Base-by-base conservation (phyloP, 768 basidiomycete genomes). In the Cystobasidium onofrii region DNA sequence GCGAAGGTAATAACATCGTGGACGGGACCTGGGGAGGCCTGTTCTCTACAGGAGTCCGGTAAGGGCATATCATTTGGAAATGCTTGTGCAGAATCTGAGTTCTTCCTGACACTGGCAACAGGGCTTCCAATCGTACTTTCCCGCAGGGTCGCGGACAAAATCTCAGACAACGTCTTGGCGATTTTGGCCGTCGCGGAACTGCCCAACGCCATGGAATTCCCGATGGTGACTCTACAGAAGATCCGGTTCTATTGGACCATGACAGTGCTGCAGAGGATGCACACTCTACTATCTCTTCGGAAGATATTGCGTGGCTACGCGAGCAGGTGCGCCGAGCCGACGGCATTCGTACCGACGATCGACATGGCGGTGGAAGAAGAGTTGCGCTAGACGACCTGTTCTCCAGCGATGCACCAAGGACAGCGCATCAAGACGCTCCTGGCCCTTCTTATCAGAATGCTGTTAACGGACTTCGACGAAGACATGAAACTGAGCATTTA, bases 11-110 rank as follows among this genome's bases (percentile, higher is more conserved):
- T 29, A 31, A 7, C 29, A 55, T 71, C 7, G 52, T 17, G 6
- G 69, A 71, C 31, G n/a, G 13, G 6, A 71, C 69, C 2, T 71
- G 69, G 69, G 69, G 69, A 15, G 69, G 69, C 23, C 17, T 71
- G 31, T 71, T 71, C 25, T 54, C 69, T 57, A 12, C 31, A 23
- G 55, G 10, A 31, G 69, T 54, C 39, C 13, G 54, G 69, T 71
- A 44, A 57, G 55, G 25, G 4, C 3, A 17, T 25, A 39, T 6
- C 36, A 33, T 61, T 4, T 39, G 12, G 31, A 39, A n/a, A 9
- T 61, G 4, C 13, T 61, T 4, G 9, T 3, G 36, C 25, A 27
- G 7, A 13, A 27, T 4, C 3, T n/a, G n/a, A n/a, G n/a, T n/a
- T n/a, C n/a, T n/a, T n/a, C n/a, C 41, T 43, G 41, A 43, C 41